A percentile compares a stretch with the other conserved stretches of the same genome.
Evolutionary conservation across 1,284 basidiomycete genomes (phyloP).

Genomic region (Ganoderma lingzhi): DNA sequence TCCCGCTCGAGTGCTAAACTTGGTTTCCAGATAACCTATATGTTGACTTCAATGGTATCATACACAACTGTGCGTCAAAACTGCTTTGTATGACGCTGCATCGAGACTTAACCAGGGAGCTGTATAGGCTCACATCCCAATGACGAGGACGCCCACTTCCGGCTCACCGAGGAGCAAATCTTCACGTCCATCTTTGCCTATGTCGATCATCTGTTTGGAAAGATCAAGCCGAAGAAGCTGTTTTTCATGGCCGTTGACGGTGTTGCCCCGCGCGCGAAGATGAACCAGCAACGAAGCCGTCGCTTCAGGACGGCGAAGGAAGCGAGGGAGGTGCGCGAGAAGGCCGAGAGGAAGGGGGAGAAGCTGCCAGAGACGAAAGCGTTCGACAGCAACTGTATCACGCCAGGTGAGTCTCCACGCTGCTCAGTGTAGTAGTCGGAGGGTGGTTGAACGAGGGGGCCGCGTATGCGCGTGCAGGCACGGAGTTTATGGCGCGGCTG

Average conservation of each 20-base stretch:
- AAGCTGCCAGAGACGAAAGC: slow-evolving; percentile 92
- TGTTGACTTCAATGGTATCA: slow-evolving; percentile 98
- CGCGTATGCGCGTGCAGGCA: slow-evolving; percentile 61
- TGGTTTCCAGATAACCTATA: slow-evolving; percentile 79
- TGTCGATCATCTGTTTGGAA: slow-evolving; percentile 96
- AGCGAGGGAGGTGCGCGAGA: slow-evolving; percentile 86
- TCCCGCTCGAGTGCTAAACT: slow-evolving; percentile 24
- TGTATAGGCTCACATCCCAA: slow-evolving; percentile 86
- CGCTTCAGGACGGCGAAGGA: slow-evolving; percentile 97
- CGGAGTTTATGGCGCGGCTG: slow-evolving; percentile 93
- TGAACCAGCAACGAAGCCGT: slow-evolving; percentile 98
- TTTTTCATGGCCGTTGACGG: slow-evolving; percentile 99
- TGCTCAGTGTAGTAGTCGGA: neutral
- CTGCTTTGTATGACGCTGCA: too few relatives aligned
- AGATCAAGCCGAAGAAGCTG: slow-evolving; percentile 97
- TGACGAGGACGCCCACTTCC: slow-evolving; percentile 95
- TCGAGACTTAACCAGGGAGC: neutral
- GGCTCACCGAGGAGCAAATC: slow-evolving; percentile 96
- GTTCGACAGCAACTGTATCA: slow-evolving; percentile 99
- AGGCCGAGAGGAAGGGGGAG: slow-evolving; percentile 90
- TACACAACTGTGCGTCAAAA: slow-evolving; percentile 87
- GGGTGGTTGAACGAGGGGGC: neutral
- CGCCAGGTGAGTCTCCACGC: slow-evolving; percentile 77
- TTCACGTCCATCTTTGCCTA: slow-evolving; percentile 97
- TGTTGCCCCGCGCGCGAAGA: slow-evolving; percentile 98